Evolutionary conservation across 495 filamentous ascomycete genomes (phyloP), one percentile per base, ranked within the genome.

Genomic region (Trichoderma virens): DNA sequence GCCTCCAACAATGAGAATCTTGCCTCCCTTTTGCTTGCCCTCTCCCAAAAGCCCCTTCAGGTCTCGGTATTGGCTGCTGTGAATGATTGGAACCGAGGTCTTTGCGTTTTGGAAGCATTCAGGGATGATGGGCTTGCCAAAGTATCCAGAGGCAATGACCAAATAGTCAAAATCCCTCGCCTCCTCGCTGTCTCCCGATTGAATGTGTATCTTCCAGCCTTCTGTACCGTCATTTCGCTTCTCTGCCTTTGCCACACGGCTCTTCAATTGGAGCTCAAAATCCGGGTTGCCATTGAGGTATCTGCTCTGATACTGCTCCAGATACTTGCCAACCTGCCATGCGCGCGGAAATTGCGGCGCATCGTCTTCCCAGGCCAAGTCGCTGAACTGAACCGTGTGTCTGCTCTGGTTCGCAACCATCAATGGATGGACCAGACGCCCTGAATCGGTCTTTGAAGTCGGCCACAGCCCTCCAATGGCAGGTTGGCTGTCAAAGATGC

Each of bases 371-470:
- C 90, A 93, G 18, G 87, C 81, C 5, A 92, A 71, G 72, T 95
- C 92, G 13, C 90, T 89, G 71, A 96, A 94, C 45, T 84, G 80
- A 43, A 93, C 88, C 0, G 88, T 90, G 74, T 90, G 90, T 25
- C 83, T 83, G 73, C 87, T 91, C 62, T 91, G 83, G 74, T 97
- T 97, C 2, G 89, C 88, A 7, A 81, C 78, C 88, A 94, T 93
- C 35, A 78, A 74, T 3, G 88, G 86, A 65, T 88, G 81, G 11
- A 93, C 68, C 14, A 81, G 69, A 34, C 83, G 82, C 6, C 39
- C 38, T 4, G 34, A 27, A 31, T 83, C 79, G 8, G 73, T 72
- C 38, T 67, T 75, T 13, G 67, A 64, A 20, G 80, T 67, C 4
- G 86, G 83, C 92, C 92, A 96, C 16, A 96, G 79, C 2, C 92